phyloP scores from a whole-genome alignment of 2,329 filamentous ascomycete species.

The Paraphaeosphaeria sporulosa region DNA sequence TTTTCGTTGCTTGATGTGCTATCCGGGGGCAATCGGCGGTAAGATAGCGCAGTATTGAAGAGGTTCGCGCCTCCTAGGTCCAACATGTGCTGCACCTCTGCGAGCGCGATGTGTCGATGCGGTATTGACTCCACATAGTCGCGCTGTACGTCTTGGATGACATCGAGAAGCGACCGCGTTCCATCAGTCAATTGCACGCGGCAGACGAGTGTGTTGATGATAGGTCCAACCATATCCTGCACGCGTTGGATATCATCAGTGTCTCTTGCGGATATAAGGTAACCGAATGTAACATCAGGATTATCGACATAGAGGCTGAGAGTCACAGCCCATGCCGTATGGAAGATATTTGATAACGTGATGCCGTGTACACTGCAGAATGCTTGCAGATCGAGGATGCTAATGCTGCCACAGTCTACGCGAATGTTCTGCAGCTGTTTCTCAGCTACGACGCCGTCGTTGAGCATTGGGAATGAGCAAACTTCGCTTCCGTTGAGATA shows the following conservation, averaged over 20 bases:
- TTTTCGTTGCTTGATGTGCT: conserved; percentile 28
- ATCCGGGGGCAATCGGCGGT: conserved; percentile 51
- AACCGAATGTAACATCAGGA: conserved; percentile 54
- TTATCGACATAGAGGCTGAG: conserved; percentile 49
- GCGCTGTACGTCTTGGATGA: conserved; percentile 53
- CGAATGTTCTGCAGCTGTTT: conserved; percentile 37
- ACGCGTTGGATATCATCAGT: conserved; percentile 48
- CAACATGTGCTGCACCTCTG: conserved; percentile 57
- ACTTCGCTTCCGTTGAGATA: conserved; percentile 41
- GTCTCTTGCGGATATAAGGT: conserved; percentile 53
- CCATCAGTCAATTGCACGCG: conserved; percentile 49
- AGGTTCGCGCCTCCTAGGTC: conserved; percentile 43
- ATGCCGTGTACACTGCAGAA: conserved; percentile 55
- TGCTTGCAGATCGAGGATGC: conserved; percentile 35
- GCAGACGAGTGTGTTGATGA: conserved; percentile 57
- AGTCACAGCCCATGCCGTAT: conserved; percentile 51
- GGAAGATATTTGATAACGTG: conserved; percentile 58
- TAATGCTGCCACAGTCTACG: conserved; percentile 37
- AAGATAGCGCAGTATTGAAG: conserved; percentile 60
- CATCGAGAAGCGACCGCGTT: conserved; percentile 43
- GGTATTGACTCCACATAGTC: conserved; percentile 57
- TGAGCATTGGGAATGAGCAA: conserved; percentile 42
- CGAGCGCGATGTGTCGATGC: conserved; percentile 53
- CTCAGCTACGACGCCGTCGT: conserved; percentile 28
- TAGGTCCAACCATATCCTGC: conserved; percentile 55